These are phyloP conservation scores for Pseudocercospora cruenta DNA, from an alignment of 2,329 filamentous ascomycete species.

Conservation along the genomic window DNA sequence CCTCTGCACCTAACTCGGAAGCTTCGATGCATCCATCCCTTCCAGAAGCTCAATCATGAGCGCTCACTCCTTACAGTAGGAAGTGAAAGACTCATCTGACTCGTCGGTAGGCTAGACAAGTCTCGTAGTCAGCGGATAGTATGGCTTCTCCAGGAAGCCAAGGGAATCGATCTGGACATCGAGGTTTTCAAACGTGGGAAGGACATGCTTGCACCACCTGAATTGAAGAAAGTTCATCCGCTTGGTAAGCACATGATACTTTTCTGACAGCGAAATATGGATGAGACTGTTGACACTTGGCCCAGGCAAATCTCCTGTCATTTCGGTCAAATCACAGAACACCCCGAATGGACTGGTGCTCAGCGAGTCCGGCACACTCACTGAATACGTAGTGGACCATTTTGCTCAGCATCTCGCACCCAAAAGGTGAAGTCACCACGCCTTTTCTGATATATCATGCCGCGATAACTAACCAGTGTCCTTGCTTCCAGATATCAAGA, in stretches of 20 bases:
- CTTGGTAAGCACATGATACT: conserved; percentile 57
- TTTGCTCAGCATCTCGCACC: conserved; percentile 60
- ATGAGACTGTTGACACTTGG: not conserved
- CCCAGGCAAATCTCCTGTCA: conserved; percentile 71
- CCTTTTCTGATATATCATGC: too few species aligned
- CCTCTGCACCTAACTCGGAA: not conserved
- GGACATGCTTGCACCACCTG: conserved; percentile 71
- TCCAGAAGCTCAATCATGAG: not conserved
- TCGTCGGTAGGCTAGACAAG: conserved; percentile 70
- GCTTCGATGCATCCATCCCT: not conserved
- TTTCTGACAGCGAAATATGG: not conserved
- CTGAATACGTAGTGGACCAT: conserved; percentile 78
- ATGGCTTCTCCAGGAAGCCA: conserved; percentile 84
- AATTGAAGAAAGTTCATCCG: conserved; percentile 77
- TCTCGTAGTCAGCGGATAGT: conserved; percentile 82
- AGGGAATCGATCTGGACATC: conserved; percentile 72
- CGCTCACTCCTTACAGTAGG: not conserved
- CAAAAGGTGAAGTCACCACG: conserved; percentile 34
- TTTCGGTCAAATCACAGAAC: conserved; percentile 63
- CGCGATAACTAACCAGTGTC: not conserved
- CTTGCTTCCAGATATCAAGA: conserved; percentile 45
- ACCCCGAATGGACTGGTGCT: conserved; percentile 61
- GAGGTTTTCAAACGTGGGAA: conserved; percentile 72
- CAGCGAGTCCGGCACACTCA: conserved; percentile 80
- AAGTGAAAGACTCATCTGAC: conserved; percentile 1